These are phyloP conservation scores for Angomonas deanei DNA, from an alignment of 208 protist species.

Conservation along the genomic window DNA sequence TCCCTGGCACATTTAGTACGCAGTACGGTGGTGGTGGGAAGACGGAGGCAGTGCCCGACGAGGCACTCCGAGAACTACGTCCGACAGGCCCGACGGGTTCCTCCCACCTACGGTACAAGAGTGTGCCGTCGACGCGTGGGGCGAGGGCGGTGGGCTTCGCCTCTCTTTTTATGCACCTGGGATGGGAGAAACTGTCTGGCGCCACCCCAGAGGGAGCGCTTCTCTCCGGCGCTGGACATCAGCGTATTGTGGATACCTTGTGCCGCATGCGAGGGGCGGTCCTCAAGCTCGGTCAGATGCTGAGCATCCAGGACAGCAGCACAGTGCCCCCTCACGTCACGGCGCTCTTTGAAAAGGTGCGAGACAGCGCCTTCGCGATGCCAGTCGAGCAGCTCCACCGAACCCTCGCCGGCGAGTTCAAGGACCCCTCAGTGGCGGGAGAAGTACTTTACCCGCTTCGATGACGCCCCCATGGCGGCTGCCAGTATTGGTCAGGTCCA, in stretches of 20 bases:
- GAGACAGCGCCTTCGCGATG: conserved; percentile 87
- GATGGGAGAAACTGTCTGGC: conserved; percentile 53
- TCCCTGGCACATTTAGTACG: not conserved
- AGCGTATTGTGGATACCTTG: conserved; percentile 91
- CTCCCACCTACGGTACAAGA: conserved; percentile 25
- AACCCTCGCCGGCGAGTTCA: conserved; percentile 36
- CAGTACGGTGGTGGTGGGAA: not conserved
- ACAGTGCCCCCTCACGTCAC: conserved; percentile 73
- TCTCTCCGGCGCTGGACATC: conserved; percentile 38
- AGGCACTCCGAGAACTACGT: not conserved
- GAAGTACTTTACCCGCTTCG: conserved; percentile 73
- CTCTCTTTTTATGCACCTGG: conserved; percentile 59
- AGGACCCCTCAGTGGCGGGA: conserved; percentile 40
- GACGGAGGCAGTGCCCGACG: not conserved
- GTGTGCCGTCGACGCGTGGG: conserved; percentile 54
- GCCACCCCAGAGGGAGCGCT: conserved; percentile 23
- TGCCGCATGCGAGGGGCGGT: conserved; percentile 92
- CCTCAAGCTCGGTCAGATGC: conserved; percentile 96
- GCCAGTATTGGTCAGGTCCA: conserved; percentile 96
- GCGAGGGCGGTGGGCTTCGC: conserved; percentile 57
- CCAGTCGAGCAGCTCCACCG: conserved; percentile 53
- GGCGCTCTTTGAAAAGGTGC: conserved; percentile 70
- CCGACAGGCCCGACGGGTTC: not conserved
- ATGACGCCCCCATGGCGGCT: conserved; percentile 89
- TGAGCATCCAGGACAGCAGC: conserved; percentile 87